A percentile compares a stretch with the other conserved stretches of the same genome.
Evolutionary conservation across 805 yeast genomes (phyloP).

Genomic region (Komagataella populi): DNA sequence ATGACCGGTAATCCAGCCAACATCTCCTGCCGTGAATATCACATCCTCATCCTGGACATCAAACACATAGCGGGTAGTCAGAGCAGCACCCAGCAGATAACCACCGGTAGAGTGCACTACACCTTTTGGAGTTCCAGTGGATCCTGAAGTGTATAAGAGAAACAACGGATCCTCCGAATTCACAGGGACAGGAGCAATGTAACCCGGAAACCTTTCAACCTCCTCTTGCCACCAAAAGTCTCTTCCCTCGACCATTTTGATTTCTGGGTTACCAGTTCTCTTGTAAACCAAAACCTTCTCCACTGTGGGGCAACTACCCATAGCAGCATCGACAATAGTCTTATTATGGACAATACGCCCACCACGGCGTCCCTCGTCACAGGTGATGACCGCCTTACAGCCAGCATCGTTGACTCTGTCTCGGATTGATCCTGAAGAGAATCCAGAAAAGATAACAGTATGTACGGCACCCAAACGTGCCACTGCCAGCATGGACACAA

Average conservation of each 20-base stretch:
- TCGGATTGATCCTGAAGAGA: constrained; percentile 80
- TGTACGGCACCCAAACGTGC: constrained; percentile 92
- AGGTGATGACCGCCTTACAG: constrained; percentile 78
- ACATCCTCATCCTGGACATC: constrained; percentile 84
- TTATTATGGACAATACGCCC: constrained; percentile 88
- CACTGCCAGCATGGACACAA: constrained; percentile 87
- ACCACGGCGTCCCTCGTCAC: constrained; percentile 93
- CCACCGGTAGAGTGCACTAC: constrained; percentile 94
- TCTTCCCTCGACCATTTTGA: constrained; percentile 65
- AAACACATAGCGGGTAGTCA: constrained; percentile 86
- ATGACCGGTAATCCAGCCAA: constrained; percentile 99
- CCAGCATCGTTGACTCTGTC: constrained; percentile 87
- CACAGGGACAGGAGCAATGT: constrained; percentile 79
- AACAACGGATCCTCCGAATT: constrained; percentile 91
- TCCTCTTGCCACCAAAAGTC: constrained; percentile 97
- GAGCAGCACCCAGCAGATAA: constrained; percentile 80
- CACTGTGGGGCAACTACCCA: constrained; percentile 60
- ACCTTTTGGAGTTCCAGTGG: constrained; percentile 98
- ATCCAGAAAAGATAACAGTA: constrained; percentile 94
- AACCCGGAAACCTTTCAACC: constrained; percentile 64
- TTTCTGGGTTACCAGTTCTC: constrained; percentile 68
- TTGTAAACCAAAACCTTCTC: constrained; percentile 75
- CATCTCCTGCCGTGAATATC: constrained; percentile 94
- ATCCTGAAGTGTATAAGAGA: constrained; percentile 92
- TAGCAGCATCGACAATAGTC: constrained; percentile 90